These are phyloP conservation scores for Eimeria praecox DNA, from an alignment of 169 alveolate genomes.

Conservation along the genomic window DNA sequence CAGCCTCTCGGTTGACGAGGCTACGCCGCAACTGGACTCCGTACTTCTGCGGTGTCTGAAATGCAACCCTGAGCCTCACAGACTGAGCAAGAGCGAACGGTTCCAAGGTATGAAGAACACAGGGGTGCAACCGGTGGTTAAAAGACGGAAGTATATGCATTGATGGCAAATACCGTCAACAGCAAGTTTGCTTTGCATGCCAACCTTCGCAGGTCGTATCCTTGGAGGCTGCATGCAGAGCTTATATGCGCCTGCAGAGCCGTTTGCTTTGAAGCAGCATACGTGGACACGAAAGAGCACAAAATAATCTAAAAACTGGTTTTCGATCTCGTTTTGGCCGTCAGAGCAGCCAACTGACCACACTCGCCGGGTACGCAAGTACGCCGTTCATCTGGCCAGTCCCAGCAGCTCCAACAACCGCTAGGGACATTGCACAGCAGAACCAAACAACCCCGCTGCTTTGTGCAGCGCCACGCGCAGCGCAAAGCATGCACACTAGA, in stretches of 20 bases:
- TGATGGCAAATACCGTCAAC: neutral
- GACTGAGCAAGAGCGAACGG: neutral
- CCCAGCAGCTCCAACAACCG: too few species aligned
- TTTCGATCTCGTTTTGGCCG: neutral
- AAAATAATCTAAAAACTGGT: neutral
- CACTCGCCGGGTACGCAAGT: too few species aligned
- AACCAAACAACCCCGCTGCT: too few species aligned
- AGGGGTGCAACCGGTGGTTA: neutral
- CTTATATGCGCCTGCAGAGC: neutral
- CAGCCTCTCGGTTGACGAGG: too few species aligned
- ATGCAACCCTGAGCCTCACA: too few species aligned
- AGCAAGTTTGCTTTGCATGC: neutral
- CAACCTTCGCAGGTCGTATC: neutral
- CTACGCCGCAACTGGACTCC: too few species aligned
- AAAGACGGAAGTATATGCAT: neutral
- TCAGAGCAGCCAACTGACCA: too few species aligned
- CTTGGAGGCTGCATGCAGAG: neutral
- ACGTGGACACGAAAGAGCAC: neutral
- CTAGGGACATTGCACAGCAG: too few species aligned
- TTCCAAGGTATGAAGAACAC: neutral
- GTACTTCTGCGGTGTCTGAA: too few species aligned
- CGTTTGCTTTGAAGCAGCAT: neutral
- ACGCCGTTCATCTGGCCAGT: too few species aligned
- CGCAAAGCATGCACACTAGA: too few species aligned
- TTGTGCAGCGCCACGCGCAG: too few species aligned